These are phyloP conservation scores for Ceraceosorus guamensis DNA, from an alignment of 1,284 basidiomycete genomes.

Conservation along the genomic window DNA sequence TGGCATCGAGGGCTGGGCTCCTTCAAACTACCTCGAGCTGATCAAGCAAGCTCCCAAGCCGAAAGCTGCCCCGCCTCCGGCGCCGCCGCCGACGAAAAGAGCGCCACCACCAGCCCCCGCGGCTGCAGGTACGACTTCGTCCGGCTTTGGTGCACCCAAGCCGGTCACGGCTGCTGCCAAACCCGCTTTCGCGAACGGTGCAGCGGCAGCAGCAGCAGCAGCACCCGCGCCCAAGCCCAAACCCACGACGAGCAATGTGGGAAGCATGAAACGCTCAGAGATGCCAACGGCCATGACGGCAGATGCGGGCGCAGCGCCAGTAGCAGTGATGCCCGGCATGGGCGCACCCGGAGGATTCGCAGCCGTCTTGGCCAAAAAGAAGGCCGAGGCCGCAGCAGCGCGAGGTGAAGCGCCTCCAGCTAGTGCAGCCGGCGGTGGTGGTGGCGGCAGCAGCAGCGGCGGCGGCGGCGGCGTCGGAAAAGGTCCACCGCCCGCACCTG, in stretches of 20 bases:
- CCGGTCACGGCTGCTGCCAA: slow-evolving; percentile 44
- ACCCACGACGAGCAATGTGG: slow-evolving; percentile 28
- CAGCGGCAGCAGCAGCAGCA: slow-evolving; percentile 22
- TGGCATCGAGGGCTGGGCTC: slow-evolving; percentile 83
- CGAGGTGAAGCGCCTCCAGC: slow-evolving; percentile 4
- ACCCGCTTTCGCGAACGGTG: slow-evolving; percentile 44
- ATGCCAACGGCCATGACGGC: slow-evolving; percentile 25
- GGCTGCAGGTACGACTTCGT: slow-evolving; percentile 60
- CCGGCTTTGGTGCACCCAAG: slow-evolving; percentile 68
- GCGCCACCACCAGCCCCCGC: slow-evolving; percentile 52
- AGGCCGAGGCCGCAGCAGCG: slow-evolving; percentile 25
- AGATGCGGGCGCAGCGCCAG: slow-evolving; percentile 47
- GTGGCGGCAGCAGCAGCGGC: no score
- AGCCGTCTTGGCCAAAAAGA: slow-evolving; percentile 50
- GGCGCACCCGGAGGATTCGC: slow-evolving; percentile 49
- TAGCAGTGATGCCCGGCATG: slow-evolving; percentile 50
- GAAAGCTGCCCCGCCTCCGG: slow-evolving; percentile 17
- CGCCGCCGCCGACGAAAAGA: slow-evolving; percentile 28
- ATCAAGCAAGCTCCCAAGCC: slow-evolving; percentile 56
- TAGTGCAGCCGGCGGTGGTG: no score
- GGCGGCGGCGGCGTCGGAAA: no score
- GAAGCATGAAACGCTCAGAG: slow-evolving; percentile 5
- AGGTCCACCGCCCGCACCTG: no score
- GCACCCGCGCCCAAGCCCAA: slow-evolving; percentile 51
- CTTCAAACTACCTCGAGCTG: slow-evolving; percentile 72